Conservation (phyloP, 768 basidiomycete species). For the Auricularia auricula-judae region DNA sequence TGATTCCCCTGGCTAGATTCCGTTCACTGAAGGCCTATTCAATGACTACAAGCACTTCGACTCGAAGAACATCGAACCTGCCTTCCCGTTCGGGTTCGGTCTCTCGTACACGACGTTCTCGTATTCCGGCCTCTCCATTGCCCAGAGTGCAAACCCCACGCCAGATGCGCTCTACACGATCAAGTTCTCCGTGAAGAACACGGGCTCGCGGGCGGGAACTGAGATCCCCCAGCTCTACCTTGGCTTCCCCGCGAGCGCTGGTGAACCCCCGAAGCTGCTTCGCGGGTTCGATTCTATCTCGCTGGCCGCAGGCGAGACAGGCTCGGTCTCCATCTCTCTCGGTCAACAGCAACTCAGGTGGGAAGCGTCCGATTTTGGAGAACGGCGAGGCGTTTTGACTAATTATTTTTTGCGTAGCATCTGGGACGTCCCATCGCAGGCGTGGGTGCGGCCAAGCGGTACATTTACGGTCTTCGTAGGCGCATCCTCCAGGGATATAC, state of each 20-base stretch:
- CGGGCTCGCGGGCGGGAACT: slow-evolving; percentile 35
- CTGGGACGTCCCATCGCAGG: slow-evolving; percentile 44
- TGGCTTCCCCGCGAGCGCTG: slow-evolving; percentile 33
- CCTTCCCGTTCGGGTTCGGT: slow-evolving; percentile 67
- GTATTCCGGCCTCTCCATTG: slow-evolving; percentile 41
- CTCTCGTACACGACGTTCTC: slow-evolving; percentile 63
- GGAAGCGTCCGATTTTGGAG: slow-evolving; percentile 2
- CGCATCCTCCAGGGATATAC: slow-evolving; percentile 37
- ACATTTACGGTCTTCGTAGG: slow-evolving; percentile 43
- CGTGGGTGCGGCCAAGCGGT: slow-evolving; percentile 40
- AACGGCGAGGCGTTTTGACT: too few species aligned
- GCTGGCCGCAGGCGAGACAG: slow-evolving; percentile 27
- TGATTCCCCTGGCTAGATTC: slow-evolving; percentile 21
- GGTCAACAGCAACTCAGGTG: slow-evolving; percentile 36
- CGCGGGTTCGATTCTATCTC: slow-evolving; percentile 40
- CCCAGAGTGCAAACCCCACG: slow-evolving; percentile 14
- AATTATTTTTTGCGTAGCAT: slow-evolving; percentile 12
- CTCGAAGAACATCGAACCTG: slow-evolving; percentile 56
- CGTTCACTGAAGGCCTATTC: slow-evolving; percentile 22
- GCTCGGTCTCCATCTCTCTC: slow-evolving; percentile 27
- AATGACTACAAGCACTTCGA: slow-evolving; percentile 17
- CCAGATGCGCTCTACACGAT: slow-evolving; percentile 11
- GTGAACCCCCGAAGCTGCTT: slow-evolving; percentile 39
- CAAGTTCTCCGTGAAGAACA: slow-evolving; percentile 37
- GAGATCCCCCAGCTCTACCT: slow-evolving; percentile 48